Percentiles rank a stretch among this genome's conserved stretches.
These are phyloP conservation scores for Chrysoporthe austroafricana DNA, from an alignment of 2,329 filamentous ascomycete species.

Conservation along the genomic window DNA sequence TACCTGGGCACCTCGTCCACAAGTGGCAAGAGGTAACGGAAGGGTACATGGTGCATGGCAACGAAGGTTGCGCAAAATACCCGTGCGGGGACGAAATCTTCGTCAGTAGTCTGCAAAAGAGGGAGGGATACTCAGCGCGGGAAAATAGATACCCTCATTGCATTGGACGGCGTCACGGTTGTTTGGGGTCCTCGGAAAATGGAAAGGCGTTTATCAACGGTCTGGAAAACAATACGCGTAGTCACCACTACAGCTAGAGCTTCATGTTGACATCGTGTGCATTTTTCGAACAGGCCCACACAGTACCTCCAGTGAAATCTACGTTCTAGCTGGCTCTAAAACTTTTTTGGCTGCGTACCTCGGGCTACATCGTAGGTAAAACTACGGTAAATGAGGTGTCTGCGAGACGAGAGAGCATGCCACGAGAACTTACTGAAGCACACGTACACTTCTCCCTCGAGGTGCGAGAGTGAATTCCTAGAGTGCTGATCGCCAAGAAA, in stretches of 20 bases:
- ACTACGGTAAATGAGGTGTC: background rate
- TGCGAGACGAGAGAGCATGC: background rate
- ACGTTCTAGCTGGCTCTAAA: background rate
- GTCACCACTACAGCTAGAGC: background rate
- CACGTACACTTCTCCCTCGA: no score
- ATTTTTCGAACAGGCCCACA: background rate
- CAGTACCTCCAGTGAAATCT: background rate
- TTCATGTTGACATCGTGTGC: background rate
- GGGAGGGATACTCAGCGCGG: conserved; percentile 2
- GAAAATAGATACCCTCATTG: conserved; percentile 23
- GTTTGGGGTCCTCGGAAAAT: conserved; percentile 17
- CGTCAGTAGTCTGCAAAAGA: conserved; percentile 4
- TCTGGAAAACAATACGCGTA: conserved; percentile 15
- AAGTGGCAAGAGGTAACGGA: background rate
- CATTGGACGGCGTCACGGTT: conserved; percentile 27
- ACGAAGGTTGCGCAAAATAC: background rate
- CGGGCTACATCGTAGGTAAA: background rate
- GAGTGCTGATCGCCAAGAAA: background rate
- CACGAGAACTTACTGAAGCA: background rate
- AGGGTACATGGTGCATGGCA: background rate
- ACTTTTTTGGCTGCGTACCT: background rate
- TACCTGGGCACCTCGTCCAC: background rate
- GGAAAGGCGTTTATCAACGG: conserved; percentile 15
- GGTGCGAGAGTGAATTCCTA: background rate
- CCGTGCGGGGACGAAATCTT: background rate